Conservation (phyloP, 192 early-diverging fungal genomes). For the Jimgerdemannia lactiflua region DNA sequence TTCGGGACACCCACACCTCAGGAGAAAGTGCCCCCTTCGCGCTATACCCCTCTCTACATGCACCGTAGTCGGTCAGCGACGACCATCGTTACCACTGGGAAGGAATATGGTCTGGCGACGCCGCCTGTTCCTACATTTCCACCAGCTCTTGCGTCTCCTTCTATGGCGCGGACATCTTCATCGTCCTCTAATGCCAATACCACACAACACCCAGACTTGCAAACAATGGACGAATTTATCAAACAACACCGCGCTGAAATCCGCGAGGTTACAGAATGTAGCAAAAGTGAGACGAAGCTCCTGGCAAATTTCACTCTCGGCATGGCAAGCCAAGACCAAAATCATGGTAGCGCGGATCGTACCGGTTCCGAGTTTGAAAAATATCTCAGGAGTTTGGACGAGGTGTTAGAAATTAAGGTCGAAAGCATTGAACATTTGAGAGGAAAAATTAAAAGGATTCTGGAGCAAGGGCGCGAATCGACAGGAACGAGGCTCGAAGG, state of each 20-base stretch:
- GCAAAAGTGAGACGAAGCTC: constrained; percentile 65
- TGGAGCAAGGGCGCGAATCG: background rate
- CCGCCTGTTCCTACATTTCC: background rate
- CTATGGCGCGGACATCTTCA: background rate
- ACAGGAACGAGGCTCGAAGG: no score
- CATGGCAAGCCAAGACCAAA: constrained; percentile 37
- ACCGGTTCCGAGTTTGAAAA: constrained; percentile 18
- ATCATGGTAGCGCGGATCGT: background rate
- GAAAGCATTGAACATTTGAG: constrained; percentile 31
- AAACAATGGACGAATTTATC: constrained; percentile 54
- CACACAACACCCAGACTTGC: background rate
- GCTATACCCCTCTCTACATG: background rate
- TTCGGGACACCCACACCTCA: background rate
- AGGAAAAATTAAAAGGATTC: constrained; percentile 12
- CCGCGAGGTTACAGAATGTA: constrained; percentile 55
- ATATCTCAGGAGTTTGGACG: constrained; percentile 39
- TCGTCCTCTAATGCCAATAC: background rate
- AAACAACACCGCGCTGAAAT: constrained; percentile 65
- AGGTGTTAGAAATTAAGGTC: constrained; percentile 36
- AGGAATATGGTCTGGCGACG: background rate
- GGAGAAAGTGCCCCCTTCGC: background rate
- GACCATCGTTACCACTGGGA: background rate
- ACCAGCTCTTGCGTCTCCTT: background rate
- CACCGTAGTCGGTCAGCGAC: background rate
- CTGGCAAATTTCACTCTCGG: constrained; percentile 60